These are phyloP conservation scores for Cladosporium velox DNA, from an alignment of 2,329 filamentous ascomycete species.

Conservation along the genomic window DNA sequence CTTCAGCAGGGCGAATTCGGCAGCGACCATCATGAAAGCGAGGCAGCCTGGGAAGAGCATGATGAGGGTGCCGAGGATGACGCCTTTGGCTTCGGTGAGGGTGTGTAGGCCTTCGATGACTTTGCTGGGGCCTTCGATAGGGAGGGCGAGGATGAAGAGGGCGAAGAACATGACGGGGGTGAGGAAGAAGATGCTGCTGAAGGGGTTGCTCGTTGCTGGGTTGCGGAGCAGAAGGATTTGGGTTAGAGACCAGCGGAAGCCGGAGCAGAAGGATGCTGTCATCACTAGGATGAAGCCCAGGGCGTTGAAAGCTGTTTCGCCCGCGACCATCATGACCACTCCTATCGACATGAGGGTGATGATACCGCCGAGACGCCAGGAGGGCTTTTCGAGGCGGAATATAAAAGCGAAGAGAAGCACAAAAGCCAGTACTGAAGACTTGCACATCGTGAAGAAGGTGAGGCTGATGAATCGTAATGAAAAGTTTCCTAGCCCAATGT, in stretches of 20 bases:
- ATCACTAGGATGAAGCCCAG: conserved; percentile 92
- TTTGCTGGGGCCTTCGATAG: conserved; percentile 75
- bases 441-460: conserved; percentile 99
- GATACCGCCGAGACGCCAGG: conserved; percentile 80
- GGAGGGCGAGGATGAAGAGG: conserved; percentile 76
- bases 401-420: conserved; percentile 93
- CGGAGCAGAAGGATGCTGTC: conserved; percentile 88
- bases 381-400: conserved; percentile 86
- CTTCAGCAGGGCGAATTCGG: conserved; percentile 92
- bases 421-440: conserved; percentile 93
- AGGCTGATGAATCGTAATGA: conserved; percentile 94
- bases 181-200: conserved; percentile 96
- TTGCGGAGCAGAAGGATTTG: conserved; percentile 93
- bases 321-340: conserved; percentile 97
- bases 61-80: conserved; percentile 66
- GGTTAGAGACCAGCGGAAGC: conserved; percentile 97
- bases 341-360: conserved; percentile 90
- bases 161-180: conserved; percentile 93
- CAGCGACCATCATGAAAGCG: conserved; percentile 94
- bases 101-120: conserved; percentile 66
- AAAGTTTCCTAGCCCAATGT: conserved; percentile 95
- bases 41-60: conserved; percentile 87
- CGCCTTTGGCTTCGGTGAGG: conserved; percentile 69
- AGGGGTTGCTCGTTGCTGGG: conserved; percentile 92
- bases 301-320: conserved; percentile 85